Conservation (phyloP, 2,329 filamentous ascomycete genomes). For the Plectosphaerella cucumerina region DNA sequence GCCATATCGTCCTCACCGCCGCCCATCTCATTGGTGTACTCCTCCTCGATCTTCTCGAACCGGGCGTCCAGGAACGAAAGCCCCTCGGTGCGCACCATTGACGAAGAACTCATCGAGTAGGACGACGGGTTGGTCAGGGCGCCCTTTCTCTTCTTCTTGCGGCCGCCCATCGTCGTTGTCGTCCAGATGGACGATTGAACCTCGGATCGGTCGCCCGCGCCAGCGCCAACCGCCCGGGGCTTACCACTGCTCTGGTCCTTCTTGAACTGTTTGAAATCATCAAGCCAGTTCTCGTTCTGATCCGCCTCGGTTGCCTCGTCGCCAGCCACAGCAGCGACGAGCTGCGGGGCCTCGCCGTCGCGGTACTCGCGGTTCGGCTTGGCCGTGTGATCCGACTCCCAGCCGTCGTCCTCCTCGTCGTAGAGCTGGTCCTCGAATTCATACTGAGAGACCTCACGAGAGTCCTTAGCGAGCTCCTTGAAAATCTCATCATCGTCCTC, state of each 20-base stretch:
- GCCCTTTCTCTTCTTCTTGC: slow-evolving; percentile 91
- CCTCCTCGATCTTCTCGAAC: slow-evolving; percentile 86
- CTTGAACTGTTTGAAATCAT: slow-evolving; percentile 93
- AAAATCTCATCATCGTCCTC: slow-evolving; percentile 86
- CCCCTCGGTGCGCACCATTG: slow-evolving; percentile 82
- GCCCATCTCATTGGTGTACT: slow-evolving; percentile 52
- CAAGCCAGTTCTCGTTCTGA: slow-evolving; percentile 78
- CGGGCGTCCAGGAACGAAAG: slow-evolving; percentile 80
- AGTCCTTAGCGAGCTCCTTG: slow-evolving; percentile 63
- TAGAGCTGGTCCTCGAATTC: slow-evolving; percentile 70
- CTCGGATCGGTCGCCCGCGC: slow-evolving; percentile 51
- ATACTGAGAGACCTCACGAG: slow-evolving; percentile 68
- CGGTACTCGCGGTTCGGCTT: slow-evolving; percentile 63
- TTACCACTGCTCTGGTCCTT: slow-evolving; percentile 56
- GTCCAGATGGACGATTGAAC: slow-evolving; percentile 68
- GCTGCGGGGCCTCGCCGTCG: slow-evolving; percentile 40
- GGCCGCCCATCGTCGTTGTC: slow-evolving; percentile 72
- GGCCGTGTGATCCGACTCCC: slow-evolving; percentile 91
- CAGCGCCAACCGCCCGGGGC: slow-evolving; percentile 17
- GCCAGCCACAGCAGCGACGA: slow-evolving; percentile 37
- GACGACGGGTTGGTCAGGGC: slow-evolving; percentile 82
- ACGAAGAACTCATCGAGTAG: slow-evolving; percentile 90
- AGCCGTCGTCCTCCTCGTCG: slow-evolving; percentile 73
- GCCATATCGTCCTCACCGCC: slow-evolving; percentile 41
- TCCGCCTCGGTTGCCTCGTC: slow-evolving; percentile 53